Evolutionary conservation across 768 basidiomycete species (phyloP), one percentile per base, ranked within the genome.

Genomic region (Pisolithus sp.): DNA sequence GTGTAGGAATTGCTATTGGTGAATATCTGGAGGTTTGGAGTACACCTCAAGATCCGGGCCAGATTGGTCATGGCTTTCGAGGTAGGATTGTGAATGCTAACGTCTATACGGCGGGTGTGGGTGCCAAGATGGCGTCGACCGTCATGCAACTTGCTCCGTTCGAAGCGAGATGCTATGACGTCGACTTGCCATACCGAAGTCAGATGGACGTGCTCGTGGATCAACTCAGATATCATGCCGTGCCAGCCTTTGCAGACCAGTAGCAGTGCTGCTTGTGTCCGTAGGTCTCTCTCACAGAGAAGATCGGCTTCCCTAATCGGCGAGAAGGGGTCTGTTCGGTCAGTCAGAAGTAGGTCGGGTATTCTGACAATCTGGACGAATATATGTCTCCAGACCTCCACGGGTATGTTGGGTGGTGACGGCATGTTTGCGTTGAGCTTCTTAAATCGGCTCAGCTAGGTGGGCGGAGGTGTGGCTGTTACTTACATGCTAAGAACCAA

Each of bases 21-120:
- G 52, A 74, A 76, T 31, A 75, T 73, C 54, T 70, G 56, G 38
- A 78, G 68, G 51, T 74, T 76, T 7, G 76, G 75, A 0, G 73
- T 74, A 50, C 68, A 69, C 13, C 59, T 61, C 31, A 78, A 53
- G 17, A 78, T 61, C 9, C 75, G 71, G 10, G 68, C 59, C 20
- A 75, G 62, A 43, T 60, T 54, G 1, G 6, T 38, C 12, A 51
- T 51, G 5, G 55, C 56, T 34, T 46, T 46, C 13, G 57, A 59
- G n/a, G 62, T 69, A 12, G 62, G 51, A 18, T 69, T 68, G 5
- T 66, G 58, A 40, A 78, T 69, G 5, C 61, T 63, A 40, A 76
- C 67, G 44, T 78, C 76, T 42, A 78, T 65, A 6, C 76, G 67
- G 3, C 60, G 67, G n/a, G 73, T 72, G 50, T 67, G 58, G 4